phyloP scores from a whole-genome alignment of 805 yeast species.

The Wickerhamomyces strasburgensis region DNA sequence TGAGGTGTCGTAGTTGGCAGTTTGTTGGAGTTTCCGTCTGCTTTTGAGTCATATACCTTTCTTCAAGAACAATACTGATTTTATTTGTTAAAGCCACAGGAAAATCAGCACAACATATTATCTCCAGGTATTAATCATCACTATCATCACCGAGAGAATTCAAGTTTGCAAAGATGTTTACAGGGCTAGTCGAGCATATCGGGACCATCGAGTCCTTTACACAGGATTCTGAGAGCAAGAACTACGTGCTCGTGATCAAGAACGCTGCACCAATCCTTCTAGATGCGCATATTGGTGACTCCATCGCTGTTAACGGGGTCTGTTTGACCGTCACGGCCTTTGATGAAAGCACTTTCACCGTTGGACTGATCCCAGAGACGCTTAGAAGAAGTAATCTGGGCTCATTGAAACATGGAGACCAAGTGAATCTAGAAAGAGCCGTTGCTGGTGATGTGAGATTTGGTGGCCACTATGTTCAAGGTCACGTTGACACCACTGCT shows the following conservation, averaged over 20 bases:
- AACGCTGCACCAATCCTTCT: conserved; percentile 57
- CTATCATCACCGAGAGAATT: too few species aligned
- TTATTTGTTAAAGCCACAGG: too few species aligned
- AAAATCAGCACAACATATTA: too few species aligned
- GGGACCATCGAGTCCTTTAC: conserved; percentile 58
- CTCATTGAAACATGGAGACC: conserved; percentile 45
- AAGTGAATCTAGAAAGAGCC: conserved; percentile 90
- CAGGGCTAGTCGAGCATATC: conserved; percentile 85
- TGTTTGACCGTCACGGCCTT: conserved; percentile 93
- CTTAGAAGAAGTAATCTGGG: conserved; percentile 77
- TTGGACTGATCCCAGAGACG: conserved; percentile 92
- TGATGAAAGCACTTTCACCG: conserved; percentile 57
- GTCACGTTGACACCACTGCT: conserved; percentile 79
- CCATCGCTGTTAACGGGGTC: conserved; percentile 82
- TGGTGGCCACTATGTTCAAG: conserved; percentile 98
- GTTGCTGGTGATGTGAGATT: conserved; percentile 73
- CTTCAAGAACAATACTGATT: too few species aligned
- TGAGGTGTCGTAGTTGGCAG: too few species aligned
- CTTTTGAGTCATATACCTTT: too few species aligned
- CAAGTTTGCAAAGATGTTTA: too few species aligned
- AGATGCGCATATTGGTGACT: conserved; percentile 92
- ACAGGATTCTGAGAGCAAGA: conserved; percentile 69
- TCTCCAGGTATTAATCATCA: too few species aligned
- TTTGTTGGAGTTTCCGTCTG: too few species aligned
- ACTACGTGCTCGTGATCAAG: conserved; percentile 63